Evolutionary conservation across 176 grass and related monocot species (phyloP).

Genomic region (Olyra latifolia): DNA sequence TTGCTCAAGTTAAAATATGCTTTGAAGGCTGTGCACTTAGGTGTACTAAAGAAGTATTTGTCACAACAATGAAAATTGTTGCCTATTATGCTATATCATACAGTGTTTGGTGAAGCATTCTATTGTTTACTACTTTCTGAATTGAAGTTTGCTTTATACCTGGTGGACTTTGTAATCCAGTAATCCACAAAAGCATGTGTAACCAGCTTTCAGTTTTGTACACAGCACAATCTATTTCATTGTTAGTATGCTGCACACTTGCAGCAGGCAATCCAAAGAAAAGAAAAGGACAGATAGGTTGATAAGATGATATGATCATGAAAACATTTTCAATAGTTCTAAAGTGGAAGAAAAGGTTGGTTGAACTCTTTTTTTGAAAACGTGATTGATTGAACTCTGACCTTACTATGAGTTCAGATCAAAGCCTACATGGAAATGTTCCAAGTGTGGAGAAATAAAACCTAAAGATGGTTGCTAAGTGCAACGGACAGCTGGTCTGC

Average conservation of each 20-base stretch:
- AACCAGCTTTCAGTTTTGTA: neutral
- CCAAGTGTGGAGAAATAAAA: slow-evolving; percentile 2
- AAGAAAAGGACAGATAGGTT: neutral
- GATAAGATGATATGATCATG: neutral
- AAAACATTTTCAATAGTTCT: neutral
- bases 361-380: neutral
- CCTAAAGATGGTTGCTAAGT: neutral
- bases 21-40: neutral
- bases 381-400: neutral
- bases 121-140: slow-evolving; percentile 23
- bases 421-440: neutral
- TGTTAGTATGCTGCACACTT: slow-evolving; percentile 16
- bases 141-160: slow-evolving; percentile 17
- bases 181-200: neutral
- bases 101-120: neutral
- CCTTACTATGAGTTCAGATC: neutral
- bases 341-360: neutral
- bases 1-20: neutral
- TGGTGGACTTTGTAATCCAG: neutral
- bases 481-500: neutral
- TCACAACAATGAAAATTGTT: neutral
- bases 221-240: neutral
- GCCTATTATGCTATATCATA: neutral
- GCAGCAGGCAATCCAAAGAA: neutral
- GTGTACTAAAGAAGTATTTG: neutral